These are phyloP conservation scores for Microdochium nivale DNA, from an alignment of 2,329 filamentous ascomycete genomes.

Conservation along the genomic window DNA sequence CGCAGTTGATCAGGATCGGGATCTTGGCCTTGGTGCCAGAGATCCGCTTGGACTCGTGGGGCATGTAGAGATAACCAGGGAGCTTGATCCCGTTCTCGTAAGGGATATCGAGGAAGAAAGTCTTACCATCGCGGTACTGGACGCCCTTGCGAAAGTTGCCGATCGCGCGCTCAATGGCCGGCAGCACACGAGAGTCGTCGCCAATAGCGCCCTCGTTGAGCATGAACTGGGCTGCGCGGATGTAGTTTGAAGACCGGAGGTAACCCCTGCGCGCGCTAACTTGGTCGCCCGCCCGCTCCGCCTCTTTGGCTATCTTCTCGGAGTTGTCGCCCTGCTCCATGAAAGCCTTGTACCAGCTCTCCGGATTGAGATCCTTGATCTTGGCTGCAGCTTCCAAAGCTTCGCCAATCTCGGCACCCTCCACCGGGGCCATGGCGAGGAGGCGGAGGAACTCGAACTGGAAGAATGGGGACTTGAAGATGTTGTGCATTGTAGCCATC, in stretches of 20 bases:
- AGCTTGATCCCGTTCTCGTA: conserved; percentile 23
- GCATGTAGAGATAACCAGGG: conserved; percentile 28
- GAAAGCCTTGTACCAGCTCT: conserved; percentile 30
- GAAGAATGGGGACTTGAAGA: conserved; percentile 25
- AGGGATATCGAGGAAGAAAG: conserved; percentile 25
- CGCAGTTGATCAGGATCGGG: conserved; percentile 24
- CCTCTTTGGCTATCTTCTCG: conserved; percentile 24
- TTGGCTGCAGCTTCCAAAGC: conserved; percentile 24
- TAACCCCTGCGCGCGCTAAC: conserved; percentile 23
- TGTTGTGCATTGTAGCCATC: conserved; percentile 16
- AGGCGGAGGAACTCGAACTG: conserved; percentile 33
- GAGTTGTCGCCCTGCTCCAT: conserved; percentile 18
- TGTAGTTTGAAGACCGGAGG: conserved; percentile 22
- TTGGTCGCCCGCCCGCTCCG: conserved; percentile 16
- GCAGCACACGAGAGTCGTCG: conserved; percentile 18
- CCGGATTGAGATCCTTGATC: conserved; percentile 27
- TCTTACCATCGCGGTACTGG: conserved; percentile 16
- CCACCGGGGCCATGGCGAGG: conserved; percentile 23
- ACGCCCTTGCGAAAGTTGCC: conserved; percentile 17
- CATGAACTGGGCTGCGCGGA: conserved; percentile 3
- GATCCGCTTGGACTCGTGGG: conserved; percentile 9
- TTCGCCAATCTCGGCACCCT: conserved; percentile 30
- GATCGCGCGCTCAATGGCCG: conserved; percentile 13
- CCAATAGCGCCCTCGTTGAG: conserved; percentile 4
- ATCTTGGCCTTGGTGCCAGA: conserved; percentile 15